These are phyloP conservation scores for Ceratocystis albifundus DNA, from an alignment of 2,329 filamentous ascomycete genomes.

Conservation along the genomic window DNA sequence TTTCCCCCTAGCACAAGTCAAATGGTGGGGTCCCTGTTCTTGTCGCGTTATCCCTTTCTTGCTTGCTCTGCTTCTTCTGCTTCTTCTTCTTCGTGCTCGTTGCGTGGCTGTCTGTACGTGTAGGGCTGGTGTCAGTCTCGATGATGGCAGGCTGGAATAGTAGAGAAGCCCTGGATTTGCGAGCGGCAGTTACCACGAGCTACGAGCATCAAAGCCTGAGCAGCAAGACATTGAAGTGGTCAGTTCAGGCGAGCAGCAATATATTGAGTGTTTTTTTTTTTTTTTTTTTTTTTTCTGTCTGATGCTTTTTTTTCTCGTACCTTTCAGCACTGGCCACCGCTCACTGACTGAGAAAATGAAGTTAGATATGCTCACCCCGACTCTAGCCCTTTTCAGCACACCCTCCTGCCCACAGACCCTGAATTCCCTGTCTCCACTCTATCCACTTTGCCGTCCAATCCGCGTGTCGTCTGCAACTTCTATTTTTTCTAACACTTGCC, in stretches of 20 bases:
- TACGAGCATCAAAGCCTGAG: no score
- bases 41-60: background rate
- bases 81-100: no score
- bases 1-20: background rate
- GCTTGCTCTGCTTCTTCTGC: no score
- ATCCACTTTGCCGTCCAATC: conserved; percentile 5
- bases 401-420: background rate
- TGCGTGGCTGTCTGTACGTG: no score
- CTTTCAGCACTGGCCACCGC: background rate
- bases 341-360: background rate
- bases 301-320: background rate
- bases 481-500: conserved; percentile 11
- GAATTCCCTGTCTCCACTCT: conserved; percentile 1
- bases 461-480: conserved; percentile 12
- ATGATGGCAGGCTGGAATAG: no score
- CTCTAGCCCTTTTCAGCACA: background rate
- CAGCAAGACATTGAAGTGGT: no score
- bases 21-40: background rate
- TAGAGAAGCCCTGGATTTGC: no score
- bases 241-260: no score
- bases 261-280: background rate
- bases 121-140: no score
- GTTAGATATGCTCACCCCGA: background rate
- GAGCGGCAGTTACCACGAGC: no score
- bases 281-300: no score